Conservation (phyloP, 768 basidiomycete species). For the Trametes elegans region DNA sequence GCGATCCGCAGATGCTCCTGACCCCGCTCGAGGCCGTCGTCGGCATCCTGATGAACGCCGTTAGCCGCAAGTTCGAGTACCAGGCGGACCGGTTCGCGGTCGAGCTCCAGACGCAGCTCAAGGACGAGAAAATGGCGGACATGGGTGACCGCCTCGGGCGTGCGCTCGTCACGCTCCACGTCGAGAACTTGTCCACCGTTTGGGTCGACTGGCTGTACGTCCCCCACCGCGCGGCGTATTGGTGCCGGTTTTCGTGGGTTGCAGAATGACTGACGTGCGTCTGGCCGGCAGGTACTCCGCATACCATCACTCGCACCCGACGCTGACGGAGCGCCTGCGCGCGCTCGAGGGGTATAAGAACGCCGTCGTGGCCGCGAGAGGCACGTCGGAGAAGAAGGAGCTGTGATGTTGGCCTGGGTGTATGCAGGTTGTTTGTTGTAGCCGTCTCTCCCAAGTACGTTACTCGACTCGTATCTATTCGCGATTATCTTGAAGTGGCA, state of each 20-base stretch:
- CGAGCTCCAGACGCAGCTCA: conserved; percentile 55
- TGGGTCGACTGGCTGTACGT: conserved; percentile 97
- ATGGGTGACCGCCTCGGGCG: conserved; percentile 84
- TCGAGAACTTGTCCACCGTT: conserved; percentile 89
- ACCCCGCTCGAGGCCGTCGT: conserved; percentile 77
- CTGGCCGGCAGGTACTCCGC: conserved; percentile 70
- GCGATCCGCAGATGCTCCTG: conserved; percentile 62
- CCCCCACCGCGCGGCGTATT: too few species aligned
- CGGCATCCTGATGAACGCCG: conserved; percentile 70
- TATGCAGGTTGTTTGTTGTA: too few species aligned
- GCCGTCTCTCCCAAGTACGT: too few species aligned
- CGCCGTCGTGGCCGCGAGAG: conserved; percentile 2
- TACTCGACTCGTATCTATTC: too few species aligned
- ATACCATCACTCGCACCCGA: conserved; percentile 96
- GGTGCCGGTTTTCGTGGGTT: conserved; percentile 1
- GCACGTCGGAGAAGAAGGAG: conserved; percentile 22
- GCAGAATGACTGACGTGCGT: not conserved
- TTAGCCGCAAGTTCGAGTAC: conserved; percentile 88
- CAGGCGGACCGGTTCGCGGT: conserved; percentile 88
- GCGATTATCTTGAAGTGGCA: too few species aligned
- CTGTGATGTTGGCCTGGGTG: conserved; percentile 11
- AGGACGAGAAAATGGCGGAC: conserved; percentile 63
- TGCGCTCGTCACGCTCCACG: conserved; percentile 83
- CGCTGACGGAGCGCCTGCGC: conserved; percentile 83
- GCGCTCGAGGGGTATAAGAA: conserved; percentile 56